Evolutionary conservation across 257 asterid species (phyloP).

Genomic region (Plantago elongata): DNA sequence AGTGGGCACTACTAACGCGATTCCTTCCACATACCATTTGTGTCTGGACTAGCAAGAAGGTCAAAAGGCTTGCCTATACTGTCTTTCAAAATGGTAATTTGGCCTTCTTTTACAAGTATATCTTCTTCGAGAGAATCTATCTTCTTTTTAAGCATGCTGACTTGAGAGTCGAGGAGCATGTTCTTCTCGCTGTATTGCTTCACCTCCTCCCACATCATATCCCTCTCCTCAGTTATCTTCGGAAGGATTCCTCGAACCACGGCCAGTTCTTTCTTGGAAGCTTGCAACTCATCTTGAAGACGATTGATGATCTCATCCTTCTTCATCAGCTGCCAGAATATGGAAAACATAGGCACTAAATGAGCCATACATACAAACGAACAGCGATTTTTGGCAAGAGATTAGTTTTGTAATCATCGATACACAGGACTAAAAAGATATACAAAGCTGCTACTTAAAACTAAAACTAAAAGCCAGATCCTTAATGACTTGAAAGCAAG

Average conservation of each 20-base stretch:
- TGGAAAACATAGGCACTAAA: neutral
- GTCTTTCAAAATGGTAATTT: slow-evolving; percentile 84
- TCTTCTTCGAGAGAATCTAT: slow-evolving; percentile 89
- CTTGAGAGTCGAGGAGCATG: slow-evolving; percentile 70
- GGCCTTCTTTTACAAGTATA: slow-evolving; percentile 87
- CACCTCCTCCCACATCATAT: slow-evolving; percentile 82
- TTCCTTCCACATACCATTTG: slow-evolving; percentile 43
- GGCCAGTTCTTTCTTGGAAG: slow-evolving; percentile 62
- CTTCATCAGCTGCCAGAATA: slow-evolving; percentile 54
- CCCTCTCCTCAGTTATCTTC: slow-evolving; percentile 87
- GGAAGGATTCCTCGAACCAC: slow-evolving; percentile 70
- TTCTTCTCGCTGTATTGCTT: slow-evolving; percentile 65
- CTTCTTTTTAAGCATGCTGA: slow-evolving; percentile 64
- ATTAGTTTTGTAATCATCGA: neutral
- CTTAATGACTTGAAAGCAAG: neutral
- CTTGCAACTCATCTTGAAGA: slow-evolving; percentile 71
- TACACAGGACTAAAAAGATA: no score
- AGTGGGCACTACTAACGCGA: slow-evolving; percentile 11
- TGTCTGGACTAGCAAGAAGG: slow-evolving; percentile 76
- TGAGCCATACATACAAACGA: neutral
- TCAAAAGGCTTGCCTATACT: slow-evolving; percentile 64
- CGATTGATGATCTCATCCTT: slow-evolving; percentile 70
- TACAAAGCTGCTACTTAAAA: no score
- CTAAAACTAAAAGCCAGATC: no score
- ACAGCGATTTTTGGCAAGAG: neutral